Evolutionary conservation across 1,139 yeast genomes (phyloP), one percentile per base, ranked within the genome.

Genomic region (Geotrichum reessii): DNA sequence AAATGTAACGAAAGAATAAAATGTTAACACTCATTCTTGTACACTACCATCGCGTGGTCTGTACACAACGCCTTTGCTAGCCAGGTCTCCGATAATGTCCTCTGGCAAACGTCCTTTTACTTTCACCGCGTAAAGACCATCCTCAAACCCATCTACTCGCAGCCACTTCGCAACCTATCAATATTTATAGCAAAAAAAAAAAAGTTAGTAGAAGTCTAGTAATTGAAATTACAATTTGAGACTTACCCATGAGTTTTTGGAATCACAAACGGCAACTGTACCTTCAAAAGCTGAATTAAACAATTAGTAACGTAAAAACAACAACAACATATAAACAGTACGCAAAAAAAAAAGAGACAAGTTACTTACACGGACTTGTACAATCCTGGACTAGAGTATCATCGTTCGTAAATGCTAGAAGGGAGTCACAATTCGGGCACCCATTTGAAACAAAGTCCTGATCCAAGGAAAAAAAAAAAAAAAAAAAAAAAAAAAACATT

Each of bases 1-100:
- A 25, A 25, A 7, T 7, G 28, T 7, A 25, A 25, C 7, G 28
- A 25, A 25, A 25, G 7, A 5, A 25, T 25, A 25, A 25, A 6
- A 40, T 5, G 3, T 19, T 40, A 9, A 22, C 4, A 9, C 7
- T 65, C 73, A 90, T 71, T 90, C 96, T 67, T 85, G 88, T 40
- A 88, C 97, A 74, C 92, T 84, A 50, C 99, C 99, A 71, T 95
- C 99, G 73, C 99, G 81, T 40, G 99, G 98, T 64, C 98, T 82
- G 74, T 95, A 95, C 58, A 84, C 83, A 52, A 88, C 83, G 44
- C 89, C 89, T 66, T 85, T 87, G 25, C 81, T 81, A 52, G 84
- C 85, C 69, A 93, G 76, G 57, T 86, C 87, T 53, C 82, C 83
- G 17, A 88, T 82, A 44, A 90, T 83, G 64, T 91, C 97, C 5